These are phyloP conservation scores for Fusarium xylarioides DNA, from an alignment of 2,329 filamentous ascomycete genomes.

Conservation along the genomic window DNA sequence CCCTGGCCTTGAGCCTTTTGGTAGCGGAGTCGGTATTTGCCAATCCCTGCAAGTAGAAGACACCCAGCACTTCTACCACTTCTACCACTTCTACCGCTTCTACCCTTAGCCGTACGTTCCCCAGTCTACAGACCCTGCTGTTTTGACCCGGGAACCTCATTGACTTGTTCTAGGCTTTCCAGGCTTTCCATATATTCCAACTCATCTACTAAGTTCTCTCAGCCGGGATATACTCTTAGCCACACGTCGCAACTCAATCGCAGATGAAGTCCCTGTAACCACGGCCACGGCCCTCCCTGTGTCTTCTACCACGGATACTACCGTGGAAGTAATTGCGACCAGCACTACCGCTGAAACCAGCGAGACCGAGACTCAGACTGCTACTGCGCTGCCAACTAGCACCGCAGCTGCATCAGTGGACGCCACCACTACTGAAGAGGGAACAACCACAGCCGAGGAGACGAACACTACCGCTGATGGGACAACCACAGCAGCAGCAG, in stretches of 20 bases:
- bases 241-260: no score
- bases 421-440: background rate
- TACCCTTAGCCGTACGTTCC: no score
- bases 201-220: no score
- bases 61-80: no score
- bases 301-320: background rate
- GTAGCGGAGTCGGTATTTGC: background rate
- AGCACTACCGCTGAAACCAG: background rate
- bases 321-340: background rate
- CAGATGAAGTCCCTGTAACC: no score
- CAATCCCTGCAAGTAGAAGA: background rate
- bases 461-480: background rate
- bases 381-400: background rate
- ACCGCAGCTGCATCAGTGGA: background rate
- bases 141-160: no score
- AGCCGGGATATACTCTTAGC: no score
- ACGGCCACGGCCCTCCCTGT: no score
- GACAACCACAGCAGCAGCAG: background rate
- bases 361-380: background rate
- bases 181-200: no score
- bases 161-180: no score
- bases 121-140: no score
- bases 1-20: background rate
- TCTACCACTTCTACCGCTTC: no score
- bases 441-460: background rate